Conservation (phyloP, 768 basidiomycete genomes). For the Suillus lakei region DNA sequence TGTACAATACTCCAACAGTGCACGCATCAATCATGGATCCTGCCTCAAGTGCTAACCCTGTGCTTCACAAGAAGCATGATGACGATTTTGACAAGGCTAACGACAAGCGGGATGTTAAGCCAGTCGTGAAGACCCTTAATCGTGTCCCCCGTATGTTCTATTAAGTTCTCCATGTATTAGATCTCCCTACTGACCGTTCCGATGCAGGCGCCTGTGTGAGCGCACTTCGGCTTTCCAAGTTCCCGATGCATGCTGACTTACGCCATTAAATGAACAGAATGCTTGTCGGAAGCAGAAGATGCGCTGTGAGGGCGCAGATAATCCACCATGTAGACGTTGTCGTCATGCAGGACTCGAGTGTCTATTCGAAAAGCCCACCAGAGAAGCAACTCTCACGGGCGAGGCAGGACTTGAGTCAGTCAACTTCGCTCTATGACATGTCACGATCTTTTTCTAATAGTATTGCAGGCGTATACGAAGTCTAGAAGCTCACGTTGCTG, state of each 20-base stretch:
- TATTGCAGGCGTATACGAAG: constrained; percentile 81
- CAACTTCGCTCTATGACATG: constrained; percentile 4
- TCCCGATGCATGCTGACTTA: constrained; percentile 24
- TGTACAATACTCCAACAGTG: constrained; percentile 5
- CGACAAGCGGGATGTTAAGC: constrained; percentile 71
- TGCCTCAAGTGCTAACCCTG: constrained; percentile 5
- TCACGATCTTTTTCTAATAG: constrained; percentile 20
- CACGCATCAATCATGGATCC: constrained; percentile 24
- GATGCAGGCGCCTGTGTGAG: constrained; percentile 78
- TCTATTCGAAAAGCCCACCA: constrained; percentile 92
- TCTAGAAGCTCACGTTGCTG: constrained; percentile 84
- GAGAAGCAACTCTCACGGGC: constrained; percentile 84
- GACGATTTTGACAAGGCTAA: constrained; percentile 43
- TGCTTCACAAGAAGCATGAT: constrained; percentile 61
- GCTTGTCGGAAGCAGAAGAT: constrained; percentile 97
- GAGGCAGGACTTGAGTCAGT: constrained; percentile 90
- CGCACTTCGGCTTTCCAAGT: constrained; percentile 19
- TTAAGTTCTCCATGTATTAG: constrained; percentile 18
- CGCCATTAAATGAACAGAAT: constrained; percentile 57
- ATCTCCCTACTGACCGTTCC: background rate
- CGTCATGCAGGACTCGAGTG: constrained; percentile 89
- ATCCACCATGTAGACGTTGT: constrained; percentile 95
- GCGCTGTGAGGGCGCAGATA: constrained; percentile 96
- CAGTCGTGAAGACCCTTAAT: constrained; percentile 79
- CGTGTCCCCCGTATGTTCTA: constrained; percentile 79